Conservation (phyloP, 1,139 yeast species). For the Geotrichum restrictum region DNA sequence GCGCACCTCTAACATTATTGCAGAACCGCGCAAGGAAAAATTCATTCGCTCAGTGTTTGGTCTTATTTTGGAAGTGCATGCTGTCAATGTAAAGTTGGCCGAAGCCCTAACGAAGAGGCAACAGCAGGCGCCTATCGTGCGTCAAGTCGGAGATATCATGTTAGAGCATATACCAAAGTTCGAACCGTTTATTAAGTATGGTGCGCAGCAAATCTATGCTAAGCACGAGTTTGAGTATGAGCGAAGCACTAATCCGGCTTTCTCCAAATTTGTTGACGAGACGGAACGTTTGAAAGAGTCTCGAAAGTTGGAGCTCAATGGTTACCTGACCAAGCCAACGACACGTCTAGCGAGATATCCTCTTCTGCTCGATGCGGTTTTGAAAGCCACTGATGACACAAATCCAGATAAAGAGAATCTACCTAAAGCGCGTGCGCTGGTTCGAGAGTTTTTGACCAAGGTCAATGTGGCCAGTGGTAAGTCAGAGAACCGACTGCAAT, state of each 20-base stretch:
- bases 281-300: conserved; percentile 87
- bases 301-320: conserved; percentile 83
- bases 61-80: conserved; percentile 80
- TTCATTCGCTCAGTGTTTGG: conserved; percentile 90
- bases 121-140: conserved; percentile 80
- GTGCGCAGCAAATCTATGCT: conserved; percentile 95
- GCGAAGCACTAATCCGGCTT: conserved; percentile 80
- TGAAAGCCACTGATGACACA: conserved; percentile 73
- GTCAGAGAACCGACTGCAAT: conserved; percentile 86
- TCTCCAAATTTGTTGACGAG: conserved; percentile 89
- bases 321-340: conserved; percentile 91
- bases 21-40: conserved; percentile 83
- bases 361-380: conserved; percentile 71
- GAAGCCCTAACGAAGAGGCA: conserved; percentile 89
- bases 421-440: conserved; percentile 67
- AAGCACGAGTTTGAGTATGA: conserved; percentile 94
- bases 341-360: conserved; percentile 96
- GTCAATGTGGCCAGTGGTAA: conserved; percentile 91
- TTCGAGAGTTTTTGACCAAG: conserved; percentile 69
- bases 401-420: conserved; percentile 71
- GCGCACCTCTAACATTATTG: conserved; percentile 78
- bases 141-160: conserved; percentile 81
- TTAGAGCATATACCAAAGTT: conserved; percentile 79
- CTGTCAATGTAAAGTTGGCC: conserved; percentile 76
- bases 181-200: conserved; percentile 88